These are phyloP conservation scores for Camellia lanceoleosa DNA, from an alignment of 148 eudicot species.

Conservation along the genomic window DNA sequence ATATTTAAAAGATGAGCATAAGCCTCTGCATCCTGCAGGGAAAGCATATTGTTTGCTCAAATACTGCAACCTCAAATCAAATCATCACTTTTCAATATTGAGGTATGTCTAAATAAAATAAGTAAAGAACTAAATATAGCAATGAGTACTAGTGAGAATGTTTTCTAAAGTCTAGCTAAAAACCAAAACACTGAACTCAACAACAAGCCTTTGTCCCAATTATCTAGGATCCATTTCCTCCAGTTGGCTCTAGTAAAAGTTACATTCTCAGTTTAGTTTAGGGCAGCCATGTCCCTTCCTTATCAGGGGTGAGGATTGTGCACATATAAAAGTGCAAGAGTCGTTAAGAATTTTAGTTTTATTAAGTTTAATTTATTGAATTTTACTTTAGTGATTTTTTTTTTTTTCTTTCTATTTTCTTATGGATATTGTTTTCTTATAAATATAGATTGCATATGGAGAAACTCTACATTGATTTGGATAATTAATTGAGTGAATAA, in stretches of 20 bases:
- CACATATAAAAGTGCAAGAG: too few species aligned
- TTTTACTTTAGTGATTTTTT: too few species aligned
- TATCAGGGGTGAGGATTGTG: too few species aligned
- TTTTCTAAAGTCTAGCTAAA: not conserved
- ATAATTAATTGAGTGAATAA: too few species aligned
- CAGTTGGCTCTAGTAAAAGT: not conserved
- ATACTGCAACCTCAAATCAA: constrained; percentile 24
- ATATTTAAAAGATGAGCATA: constrained; percentile 85
- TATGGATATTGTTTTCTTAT: too few species aligned
- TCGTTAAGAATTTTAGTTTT: too few species aligned
- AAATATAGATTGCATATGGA: too few species aligned
- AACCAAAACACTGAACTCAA: not conserved
- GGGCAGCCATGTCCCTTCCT: not conserved
- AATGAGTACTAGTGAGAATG: not conserved
- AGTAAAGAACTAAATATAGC: not conserved
- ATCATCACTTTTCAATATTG: not conserved
- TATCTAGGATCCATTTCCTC: not conserved
- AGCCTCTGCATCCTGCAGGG: constrained; percentile 87
- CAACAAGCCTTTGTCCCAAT: not conserved
- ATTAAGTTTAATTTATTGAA: too few species aligned
- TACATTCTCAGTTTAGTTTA: not conserved
- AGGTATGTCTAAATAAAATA: not conserved
- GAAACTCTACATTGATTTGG: too few species aligned
- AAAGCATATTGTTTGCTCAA: constrained; percentile 13
- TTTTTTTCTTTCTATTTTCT: too few species aligned